phyloP scores from a whole-genome alignment of 2,329 filamentous ascomycete species.

The Diaporthe velutina region DNA sequence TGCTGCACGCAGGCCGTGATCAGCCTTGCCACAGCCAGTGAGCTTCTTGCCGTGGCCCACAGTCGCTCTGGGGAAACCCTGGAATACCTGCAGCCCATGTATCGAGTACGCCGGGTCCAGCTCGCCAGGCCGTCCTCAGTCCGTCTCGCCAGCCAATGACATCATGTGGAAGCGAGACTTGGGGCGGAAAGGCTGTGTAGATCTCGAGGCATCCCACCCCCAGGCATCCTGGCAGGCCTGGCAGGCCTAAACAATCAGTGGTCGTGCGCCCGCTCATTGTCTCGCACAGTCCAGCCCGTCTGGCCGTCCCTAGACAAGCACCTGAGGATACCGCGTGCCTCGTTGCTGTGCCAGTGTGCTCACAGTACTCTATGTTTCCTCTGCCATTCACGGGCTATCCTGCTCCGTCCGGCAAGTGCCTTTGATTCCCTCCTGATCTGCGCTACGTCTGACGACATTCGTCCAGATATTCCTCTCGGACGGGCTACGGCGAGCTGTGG shows the following conservation, averaged over 20 bases:
- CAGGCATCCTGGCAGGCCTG: constrained; percentile 18
- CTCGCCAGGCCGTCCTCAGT: constrained; percentile 27
- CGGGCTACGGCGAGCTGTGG: constrained; percentile 21
- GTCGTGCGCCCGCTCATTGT: constrained; percentile 12
- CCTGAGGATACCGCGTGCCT: constrained; percentile 2
- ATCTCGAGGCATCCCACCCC: constrained; percentile 35
- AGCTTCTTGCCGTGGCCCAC: constrained; percentile 15
- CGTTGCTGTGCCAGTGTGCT: not conserved
- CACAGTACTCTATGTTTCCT: not conserved
- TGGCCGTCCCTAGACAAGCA: not conserved
- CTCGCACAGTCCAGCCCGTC: constrained; percentile 2
- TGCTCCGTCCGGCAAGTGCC: constrained; percentile 29
- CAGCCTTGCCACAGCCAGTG: constrained; percentile 18
- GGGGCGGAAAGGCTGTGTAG: constrained; percentile 34
- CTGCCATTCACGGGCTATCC: not conserved
- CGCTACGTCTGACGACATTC: constrained; percentile 23
- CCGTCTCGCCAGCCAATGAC: constrained; percentile 42
- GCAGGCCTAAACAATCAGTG: not conserved
- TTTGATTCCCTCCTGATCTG: constrained; percentile 10
- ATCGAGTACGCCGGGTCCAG: constrained; percentile 24
- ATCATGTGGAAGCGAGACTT: constrained; percentile 42
- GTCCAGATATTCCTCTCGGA: constrained; percentile 22
- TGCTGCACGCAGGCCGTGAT: constrained; percentile 22
- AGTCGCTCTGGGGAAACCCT: constrained; percentile 22
- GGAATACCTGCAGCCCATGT: constrained; percentile 12